Percentiles rank a stretch among this genome's conserved stretches.
These are phyloP conservation scores for Magnusiomyces paraingens DNA, from an alignment of 1,139 yeast genomes.

Conservation along the genomic window DNA sequence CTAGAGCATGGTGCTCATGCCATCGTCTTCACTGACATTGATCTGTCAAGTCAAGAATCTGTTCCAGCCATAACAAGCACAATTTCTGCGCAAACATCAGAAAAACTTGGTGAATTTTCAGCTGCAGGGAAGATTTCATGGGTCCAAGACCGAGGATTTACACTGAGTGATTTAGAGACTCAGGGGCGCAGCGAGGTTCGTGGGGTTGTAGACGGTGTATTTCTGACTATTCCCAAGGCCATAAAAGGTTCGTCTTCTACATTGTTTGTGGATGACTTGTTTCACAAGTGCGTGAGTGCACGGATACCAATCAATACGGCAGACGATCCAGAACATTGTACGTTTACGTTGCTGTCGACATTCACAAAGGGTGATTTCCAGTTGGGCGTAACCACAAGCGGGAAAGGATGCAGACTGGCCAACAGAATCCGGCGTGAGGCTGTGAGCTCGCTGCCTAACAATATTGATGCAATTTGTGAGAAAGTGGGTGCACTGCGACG, in stretches of 20 bases:
- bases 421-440: constrained; percentile 72
- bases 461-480: constrained; percentile 62
- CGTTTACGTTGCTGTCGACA: constrained; percentile 72
- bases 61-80: not conserved
- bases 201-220: constrained; percentile 65
- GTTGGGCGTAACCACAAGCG: constrained; percentile 77
- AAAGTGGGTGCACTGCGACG: constrained; percentile 63
- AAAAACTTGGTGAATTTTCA: not conserved
- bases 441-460: constrained; percentile 55
- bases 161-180: constrained; percentile 40
- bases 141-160: constrained; percentile 35
- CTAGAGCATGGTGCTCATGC: constrained; percentile 14
- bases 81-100: not conserved
- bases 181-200: constrained; percentile 62
- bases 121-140: constrained; percentile 21
- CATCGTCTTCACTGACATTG: constrained; percentile 5
- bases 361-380: constrained; percentile 68
- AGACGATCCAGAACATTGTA: constrained; percentile 64
- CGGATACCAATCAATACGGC: constrained; percentile 80
- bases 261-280: constrained; percentile 24
- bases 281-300: constrained; percentile 44
- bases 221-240: constrained; percentile 44
- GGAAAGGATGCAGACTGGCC: constrained; percentile 87
- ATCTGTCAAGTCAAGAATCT: not conserved
- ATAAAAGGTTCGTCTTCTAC: not conserved